These are phyloP conservation scores for Heliosperma pusillum DNA, from an alignment of 148 eudicot species.

Conservation along the genomic window DNA sequence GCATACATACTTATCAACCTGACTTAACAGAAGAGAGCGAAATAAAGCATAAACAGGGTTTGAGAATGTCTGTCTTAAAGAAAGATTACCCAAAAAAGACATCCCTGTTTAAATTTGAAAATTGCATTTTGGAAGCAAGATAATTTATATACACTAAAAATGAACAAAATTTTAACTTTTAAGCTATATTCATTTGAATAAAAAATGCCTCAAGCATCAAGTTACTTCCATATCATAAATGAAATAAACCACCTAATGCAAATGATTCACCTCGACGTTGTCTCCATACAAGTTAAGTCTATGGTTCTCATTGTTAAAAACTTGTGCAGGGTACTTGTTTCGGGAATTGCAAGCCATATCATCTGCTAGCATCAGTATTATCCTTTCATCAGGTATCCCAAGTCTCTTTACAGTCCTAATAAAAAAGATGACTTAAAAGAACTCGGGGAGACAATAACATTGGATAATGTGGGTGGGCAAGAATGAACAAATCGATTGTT, in stretches of 20 bases:
- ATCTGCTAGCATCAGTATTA: slow-evolving; percentile 96
- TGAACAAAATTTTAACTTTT: background rate
- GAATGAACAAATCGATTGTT: background rate
- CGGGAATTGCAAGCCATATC: slow-evolving; percentile 99
- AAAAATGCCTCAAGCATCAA: background rate
- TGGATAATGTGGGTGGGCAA: background rate
- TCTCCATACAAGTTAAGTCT: slow-evolving; percentile 91
- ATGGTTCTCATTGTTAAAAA: slow-evolving; percentile 97
- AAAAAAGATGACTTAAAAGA: background rate
- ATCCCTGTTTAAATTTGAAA: background rate
- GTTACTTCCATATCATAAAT: background rate
- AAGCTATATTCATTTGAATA: background rate
- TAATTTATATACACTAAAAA: background rate
- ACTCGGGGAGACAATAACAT: background rate
- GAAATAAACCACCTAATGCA: background rate
- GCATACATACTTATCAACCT: background rate
- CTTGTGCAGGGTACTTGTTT: slow-evolving; percentile 96
- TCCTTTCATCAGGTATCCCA: slow-evolving; percentile 98
- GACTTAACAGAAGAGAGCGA: background rate
- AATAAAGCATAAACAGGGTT: background rate
- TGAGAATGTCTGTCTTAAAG: background rate
- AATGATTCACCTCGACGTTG: slow-evolving; percentile 75
- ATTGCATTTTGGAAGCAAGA: background rate
- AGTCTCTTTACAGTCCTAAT: slow-evolving; percentile 89
- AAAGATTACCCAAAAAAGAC: background rate